Base-by-base conservation (phyloP, 345 rosid species). In the Citrus medica region DNA sequence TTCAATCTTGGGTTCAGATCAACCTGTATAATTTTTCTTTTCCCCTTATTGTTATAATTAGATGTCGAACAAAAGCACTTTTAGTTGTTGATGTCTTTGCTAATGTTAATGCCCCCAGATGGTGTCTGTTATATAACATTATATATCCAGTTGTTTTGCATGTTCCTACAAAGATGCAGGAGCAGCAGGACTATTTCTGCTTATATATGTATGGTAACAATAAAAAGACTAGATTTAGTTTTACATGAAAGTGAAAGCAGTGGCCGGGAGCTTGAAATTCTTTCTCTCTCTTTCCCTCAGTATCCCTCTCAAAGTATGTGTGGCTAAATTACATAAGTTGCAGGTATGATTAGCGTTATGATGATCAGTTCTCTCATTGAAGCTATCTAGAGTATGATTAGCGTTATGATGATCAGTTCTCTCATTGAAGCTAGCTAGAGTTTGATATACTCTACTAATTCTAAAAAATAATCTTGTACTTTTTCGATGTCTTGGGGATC, bases 401-500 rank as follows among this genome's bases (percentile, higher is more conserved):
- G 61, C 71, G 24, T 40, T 9, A 68, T 60, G 32, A 46, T 53
- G 59, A 30, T 38, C 46, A 56, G n/a, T 27, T n/a, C 59, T 69
- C 58, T 56, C 75, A 71, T 30, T 21, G 24, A 30, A 74, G 67
- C 33, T 17, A 27, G n/a, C 22, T 27, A 35, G n/a, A 53, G 22
- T 33, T 67, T 42, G 51, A 46, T 46, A 13, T 46, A 17, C 51
- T 46, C 51, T 46, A 12, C 17, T 46, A 46, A 46, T 13, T 46
- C 16, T 46, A 46, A 46, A 13, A 46, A 12, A 46, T 46, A 46
- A 46, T 10, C 3, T 38, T 58, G n/a, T 61, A 38, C 67, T 63
- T 33, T 63, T 66, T 81, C 72, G 71, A 81, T 81, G 53, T 68
- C 87, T 79, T 88, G 71, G 90, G 92, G 87, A 89, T 87, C 89